Evolutionary conservation across 495 filamentous ascomycete genomes (phyloP).

Genomic region (Podospora conica): DNA sequence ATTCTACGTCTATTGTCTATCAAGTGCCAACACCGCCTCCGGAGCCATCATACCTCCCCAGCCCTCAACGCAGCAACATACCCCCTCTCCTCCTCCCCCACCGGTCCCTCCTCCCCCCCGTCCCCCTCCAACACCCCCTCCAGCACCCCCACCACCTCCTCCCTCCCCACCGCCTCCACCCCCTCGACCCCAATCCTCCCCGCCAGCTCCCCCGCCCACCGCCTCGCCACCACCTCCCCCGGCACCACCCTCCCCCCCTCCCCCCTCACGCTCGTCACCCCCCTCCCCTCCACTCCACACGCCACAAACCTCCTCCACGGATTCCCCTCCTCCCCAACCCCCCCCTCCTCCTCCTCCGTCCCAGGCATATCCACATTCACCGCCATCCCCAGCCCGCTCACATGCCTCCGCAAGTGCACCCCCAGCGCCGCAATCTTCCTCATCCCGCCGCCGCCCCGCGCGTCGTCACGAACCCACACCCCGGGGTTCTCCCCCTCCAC

Average conservation of each 20-base stretch:
- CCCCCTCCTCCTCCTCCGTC: slow-evolving; percentile 3
- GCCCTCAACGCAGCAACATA: slow-evolving; percentile 7
- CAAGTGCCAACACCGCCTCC: background rate
- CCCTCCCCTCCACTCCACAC: slow-evolving; percentile 76
- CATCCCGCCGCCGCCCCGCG: slow-evolving; percentile 15
- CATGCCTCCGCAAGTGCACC: slow-evolving; percentile 76
- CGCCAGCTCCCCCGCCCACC: slow-evolving; percentile 25
- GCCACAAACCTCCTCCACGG: slow-evolving; percentile 65
- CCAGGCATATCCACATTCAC: slow-evolving; percentile 65
- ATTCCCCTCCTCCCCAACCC: slow-evolving; percentile 19
- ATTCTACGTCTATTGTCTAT: background rate
- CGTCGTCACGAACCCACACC: slow-evolving; percentile 58
- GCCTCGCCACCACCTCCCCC: slow-evolving; percentile 8
- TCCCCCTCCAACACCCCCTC: slow-evolving; percentile 5
- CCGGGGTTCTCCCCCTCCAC: slow-evolving; percentile 73
- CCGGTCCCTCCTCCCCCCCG: background rate
- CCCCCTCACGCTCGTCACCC: slow-evolving; percentile 59
- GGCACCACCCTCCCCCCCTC: slow-evolving; percentile 25
- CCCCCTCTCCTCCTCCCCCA: slow-evolving; percentile 14
- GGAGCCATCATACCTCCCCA: background rate
- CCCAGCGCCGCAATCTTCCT: slow-evolving; percentile 85
- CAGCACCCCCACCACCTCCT: slow-evolving; percentile 20
- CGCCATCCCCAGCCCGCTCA: slow-evolving; percentile 81
- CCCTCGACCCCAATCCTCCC: slow-evolving; percentile 20
- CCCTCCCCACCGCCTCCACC: slow-evolving; percentile 14